phyloP scores from a whole-genome alignment of 257 asterid genomes.

The Solanum rostratum region DNA sequence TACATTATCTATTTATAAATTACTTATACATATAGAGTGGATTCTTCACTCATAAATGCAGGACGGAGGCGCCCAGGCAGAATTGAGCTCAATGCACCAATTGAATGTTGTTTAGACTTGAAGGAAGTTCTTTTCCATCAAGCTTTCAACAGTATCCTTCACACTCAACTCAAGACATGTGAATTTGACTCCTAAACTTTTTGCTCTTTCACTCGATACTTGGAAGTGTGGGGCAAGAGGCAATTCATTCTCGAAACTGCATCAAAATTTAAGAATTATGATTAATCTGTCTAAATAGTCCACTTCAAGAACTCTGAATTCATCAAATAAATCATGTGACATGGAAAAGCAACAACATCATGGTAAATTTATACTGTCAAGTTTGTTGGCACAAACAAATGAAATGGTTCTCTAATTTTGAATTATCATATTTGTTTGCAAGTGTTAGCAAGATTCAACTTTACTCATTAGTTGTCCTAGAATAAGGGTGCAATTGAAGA shows the following conservation, averaged over 20 bases:
- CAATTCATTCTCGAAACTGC: constrained; percentile 15
- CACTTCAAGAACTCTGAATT: background rate
- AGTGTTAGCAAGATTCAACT: background rate
- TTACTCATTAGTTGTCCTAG: background rate
- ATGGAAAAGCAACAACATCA: background rate
- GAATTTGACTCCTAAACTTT: constrained; percentile 24
- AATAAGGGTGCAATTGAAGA: background rate
- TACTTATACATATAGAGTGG: background rate
- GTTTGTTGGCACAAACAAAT: too few relatives aligned
- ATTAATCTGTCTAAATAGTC: too few relatives aligned
- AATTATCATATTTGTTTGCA: background rate
- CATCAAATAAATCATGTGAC: background rate
- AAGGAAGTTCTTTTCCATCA: constrained; percentile 13
- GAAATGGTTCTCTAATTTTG: too few relatives aligned
- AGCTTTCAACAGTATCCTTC: constrained; percentile 23
- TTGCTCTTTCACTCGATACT: constrained; percentile 28
- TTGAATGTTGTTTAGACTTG: background rate
- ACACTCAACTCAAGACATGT: constrained; percentile 29
- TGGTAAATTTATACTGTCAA: too few relatives aligned
- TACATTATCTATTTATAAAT: background rate
- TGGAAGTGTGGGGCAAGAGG: constrained; percentile 1
- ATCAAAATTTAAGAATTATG: background rate
- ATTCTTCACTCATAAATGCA: too few relatives aligned
- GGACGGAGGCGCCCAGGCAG: too few relatives aligned
- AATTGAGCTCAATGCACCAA: background rate